A percentile compares a stretch with the other conserved stretches of the same genome.
Conservation (phyloP, 2,329 filamentous ascomycete species). For the Diaporthe sp. region DNA sequence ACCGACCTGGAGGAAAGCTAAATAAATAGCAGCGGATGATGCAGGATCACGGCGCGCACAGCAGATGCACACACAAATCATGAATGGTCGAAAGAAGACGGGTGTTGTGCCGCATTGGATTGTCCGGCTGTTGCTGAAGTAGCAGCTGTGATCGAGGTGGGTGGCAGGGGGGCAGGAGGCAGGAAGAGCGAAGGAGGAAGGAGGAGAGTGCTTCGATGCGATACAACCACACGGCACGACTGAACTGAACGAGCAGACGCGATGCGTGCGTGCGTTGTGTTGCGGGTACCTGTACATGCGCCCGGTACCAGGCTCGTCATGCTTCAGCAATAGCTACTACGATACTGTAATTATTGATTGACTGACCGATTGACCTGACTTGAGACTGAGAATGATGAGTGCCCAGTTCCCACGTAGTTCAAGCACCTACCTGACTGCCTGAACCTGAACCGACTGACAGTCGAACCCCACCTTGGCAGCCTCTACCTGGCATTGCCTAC, state of each 20-base stretch:
- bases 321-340: neutral
- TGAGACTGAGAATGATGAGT: neutral
- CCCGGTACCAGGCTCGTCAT: neutral
- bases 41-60: slow-evolving; percentile 8
- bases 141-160: neutral
- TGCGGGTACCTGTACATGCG: slow-evolving; percentile 11
- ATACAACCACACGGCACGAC: slow-evolving; percentile 17
- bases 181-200: slow-evolving; percentile 4
- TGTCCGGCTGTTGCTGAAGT: neutral
- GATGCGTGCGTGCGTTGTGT: neutral
- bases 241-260: neutral
- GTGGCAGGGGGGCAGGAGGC: neutral
- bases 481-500: slow-evolving; percentile 15
- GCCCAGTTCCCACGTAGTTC: too few relatives aligned
- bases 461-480: slow-evolving; percentile 18
- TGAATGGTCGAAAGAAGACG: neutral
- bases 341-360: neutral
- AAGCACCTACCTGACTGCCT: neutral
- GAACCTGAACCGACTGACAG: slow-evolving; percentile 2
- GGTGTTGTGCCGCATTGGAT: neutral
- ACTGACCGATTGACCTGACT: neutral
- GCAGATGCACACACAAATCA: neutral
- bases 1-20: slow-evolving; percentile 32
- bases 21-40: slow-evolving; percentile 30
- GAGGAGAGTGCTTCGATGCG: slow-evolving; percentile 9